Evolutionary conservation across 345 rosid species (phyloP).

Genomic region (Brassica incana): DNA sequence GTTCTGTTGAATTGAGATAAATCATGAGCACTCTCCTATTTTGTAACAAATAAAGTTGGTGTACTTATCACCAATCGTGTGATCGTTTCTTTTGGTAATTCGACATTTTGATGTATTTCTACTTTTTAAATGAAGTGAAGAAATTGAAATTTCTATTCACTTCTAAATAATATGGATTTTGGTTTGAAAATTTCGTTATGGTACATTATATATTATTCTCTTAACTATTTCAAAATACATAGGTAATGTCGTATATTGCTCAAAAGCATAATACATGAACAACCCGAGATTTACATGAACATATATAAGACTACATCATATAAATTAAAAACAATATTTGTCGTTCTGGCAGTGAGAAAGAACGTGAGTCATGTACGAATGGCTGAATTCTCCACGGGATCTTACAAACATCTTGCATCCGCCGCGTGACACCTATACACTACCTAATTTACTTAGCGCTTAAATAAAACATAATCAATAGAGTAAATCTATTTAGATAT

Average conservation of each 20-base stretch:
- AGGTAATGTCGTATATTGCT: neutral
- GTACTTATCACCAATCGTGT: slow-evolving; percentile 8
- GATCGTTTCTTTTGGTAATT: neutral
- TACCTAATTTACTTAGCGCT: slow-evolving; percentile 13
- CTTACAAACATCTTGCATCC: neutral
- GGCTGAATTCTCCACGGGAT: slow-evolving; percentile 29
- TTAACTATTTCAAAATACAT: neutral
- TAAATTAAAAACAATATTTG: too few relatives aligned
- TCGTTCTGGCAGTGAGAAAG: slow-evolving; percentile 17
- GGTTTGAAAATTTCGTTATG: neutral
- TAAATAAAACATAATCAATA: neutral
- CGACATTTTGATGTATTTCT: neutral
- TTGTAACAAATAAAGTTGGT: neutral
- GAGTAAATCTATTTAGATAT: too few relatives aligned
- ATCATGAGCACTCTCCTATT: neutral
- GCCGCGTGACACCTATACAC: slow-evolving; percentile 29
- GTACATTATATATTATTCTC: neutral
- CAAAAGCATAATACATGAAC: too few relatives aligned
- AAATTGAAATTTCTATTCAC: neutral
- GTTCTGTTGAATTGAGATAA: slow-evolving; percentile 4
- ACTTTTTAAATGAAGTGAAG: neutral
- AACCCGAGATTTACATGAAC: too few relatives aligned
- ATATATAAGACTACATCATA: too few relatives aligned
- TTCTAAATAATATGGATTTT: neutral
- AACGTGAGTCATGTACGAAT: slow-evolving; percentile 34